Base-by-base conservation (phyloP, 2,329 filamentous ascomycete genomes). In the Calcarisporium arbuscula region DNA sequence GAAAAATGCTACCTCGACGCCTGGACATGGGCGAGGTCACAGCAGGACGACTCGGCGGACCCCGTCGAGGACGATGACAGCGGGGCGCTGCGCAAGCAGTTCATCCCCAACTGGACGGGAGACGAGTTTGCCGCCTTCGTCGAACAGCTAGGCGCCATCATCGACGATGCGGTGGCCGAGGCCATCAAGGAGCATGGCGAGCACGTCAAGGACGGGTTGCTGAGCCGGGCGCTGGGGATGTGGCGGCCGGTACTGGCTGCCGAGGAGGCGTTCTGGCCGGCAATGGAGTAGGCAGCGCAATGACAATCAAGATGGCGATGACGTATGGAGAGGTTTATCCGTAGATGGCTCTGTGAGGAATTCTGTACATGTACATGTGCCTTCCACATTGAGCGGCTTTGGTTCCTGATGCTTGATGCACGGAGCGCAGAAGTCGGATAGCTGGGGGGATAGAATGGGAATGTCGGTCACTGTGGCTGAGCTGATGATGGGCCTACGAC, bases 61-160 rank as follows among this genome's bases (percentile, higher is more conserved):
- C 30, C 42, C 14, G 38, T 31, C 1, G 41, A 45, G n/a, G 79
- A 82, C 49, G 62, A 62, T 1, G 80, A 84, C 51, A 78, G 78
- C 0, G 80, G 80, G 0, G 80, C 78, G 5, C 54, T 84, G 53
- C 64, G 79, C 37, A 65, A 64, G 32, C 70, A 74, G 49, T 81
- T 85, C 42, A 83, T 85, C 38, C 72, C 72, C 1, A 84, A 84
- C 48, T 85, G 80, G 81, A 77, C 73, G 28, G 76, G 72, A 42
- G 44, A 52, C 3, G 74, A 77, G 47, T 85, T 85, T 51, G 62
- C 62, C 23, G 57, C 46, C 32, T 81, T 82, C 58, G 78, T 82
- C 11, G 59, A 68, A 34, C 56, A 61, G 31, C 61, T 82, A 36
- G 72, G 67, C 18, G 56, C 51, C 16, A 62, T 81, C 7, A 60